Evolutionary conservation across 2,329 filamentous ascomycete species (phyloP), one percentile per base, ranked within the genome.

Genomic region (Aspergillus ochraceoroseus): DNA sequence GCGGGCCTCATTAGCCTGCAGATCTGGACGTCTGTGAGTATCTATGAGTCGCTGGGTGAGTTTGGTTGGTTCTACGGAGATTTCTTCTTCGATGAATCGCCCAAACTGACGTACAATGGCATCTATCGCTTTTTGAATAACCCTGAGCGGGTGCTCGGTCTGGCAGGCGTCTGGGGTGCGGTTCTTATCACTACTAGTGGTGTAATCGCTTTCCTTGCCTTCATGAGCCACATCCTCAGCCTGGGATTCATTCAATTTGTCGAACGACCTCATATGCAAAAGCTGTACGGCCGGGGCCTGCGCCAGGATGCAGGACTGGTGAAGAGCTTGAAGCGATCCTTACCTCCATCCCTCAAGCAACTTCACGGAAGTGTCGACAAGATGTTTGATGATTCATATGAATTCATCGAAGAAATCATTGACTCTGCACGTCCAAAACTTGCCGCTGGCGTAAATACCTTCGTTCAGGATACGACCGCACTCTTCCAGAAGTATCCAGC

Each of bases 51-150:
- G 2, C 79, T 98, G 0, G 92, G 92, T 41, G 92, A 98, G 59
- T 98, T 96, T 57, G 92, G 92, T 55, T 98, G 90, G 90, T 96
- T 96, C 72, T 96, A 89, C 59, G 92, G 92, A 12, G 92, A 98
- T 62, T 98, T 96, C 72, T 96, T 98, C 74, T 95, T 92, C 61
- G 87, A 95, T 47, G 83, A 87, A 31, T 79, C 82, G 7, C 83
- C 83, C 8, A 94, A 92, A 66, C 74, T 96, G 47, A 96, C 87
- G 0, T 98, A 98, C 67, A 88, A 85, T 53, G 94, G 90, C 47
- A 98, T 98, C 56, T 98, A 98, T 65, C 87, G 92, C 32, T 98
- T 94, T 68, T 73, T 98, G 52, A 98, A 98, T 70, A 98, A 96
- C 58, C 92, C 92, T 0, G 92, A 98, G 65, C 83, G 90, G 41